Conservation (phyloP, 2,329 filamentous ascomycete species). For the Aspergillus fijiensis region DNA sequence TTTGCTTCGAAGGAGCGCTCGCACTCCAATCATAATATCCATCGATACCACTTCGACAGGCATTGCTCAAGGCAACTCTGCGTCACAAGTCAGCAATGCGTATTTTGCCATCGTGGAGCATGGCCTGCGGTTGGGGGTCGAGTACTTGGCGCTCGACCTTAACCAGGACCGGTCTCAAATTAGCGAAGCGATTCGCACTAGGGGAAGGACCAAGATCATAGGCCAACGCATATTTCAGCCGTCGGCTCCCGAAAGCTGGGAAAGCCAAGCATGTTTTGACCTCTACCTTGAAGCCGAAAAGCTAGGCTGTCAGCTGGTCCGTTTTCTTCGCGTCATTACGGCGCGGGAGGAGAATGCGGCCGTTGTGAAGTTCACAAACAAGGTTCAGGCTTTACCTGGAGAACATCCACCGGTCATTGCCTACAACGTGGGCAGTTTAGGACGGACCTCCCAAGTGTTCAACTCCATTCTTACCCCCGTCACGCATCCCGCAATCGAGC, state of each 20-base stretch:
- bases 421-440: constrained; percentile 42
- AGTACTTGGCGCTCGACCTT: constrained; percentile 42
- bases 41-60: constrained; percentile 44
- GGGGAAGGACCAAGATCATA: constrained; percentile 44
- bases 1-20: constrained; percentile 56
- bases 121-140: constrained; percentile 41
- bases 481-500: constrained; percentile 40
- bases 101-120: constrained; percentile 42
- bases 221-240: constrained; percentile 38
- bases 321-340: constrained; percentile 37
- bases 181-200: constrained; percentile 29
- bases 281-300: constrained; percentile 37
- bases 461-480: constrained; percentile 44
- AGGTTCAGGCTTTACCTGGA: constrained; percentile 33
- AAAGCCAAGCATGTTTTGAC: constrained; percentile 34
- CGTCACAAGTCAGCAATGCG: constrained; percentile 13
- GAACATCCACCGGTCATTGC: constrained; percentile 38
- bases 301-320: constrained; percentile 41
- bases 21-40: constrained; percentile 58
- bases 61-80: constrained; percentile 12
- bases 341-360: constrained; percentile 40
- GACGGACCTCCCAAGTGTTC: constrained; percentile 47
- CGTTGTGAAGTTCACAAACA: constrained; percentile 39
- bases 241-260: constrained; percentile 32
- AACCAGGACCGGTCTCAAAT: constrained; percentile 30